Base-by-base conservation (phyloP, 257 asterid genomes). In the Coffea eugenioides region DNA sequence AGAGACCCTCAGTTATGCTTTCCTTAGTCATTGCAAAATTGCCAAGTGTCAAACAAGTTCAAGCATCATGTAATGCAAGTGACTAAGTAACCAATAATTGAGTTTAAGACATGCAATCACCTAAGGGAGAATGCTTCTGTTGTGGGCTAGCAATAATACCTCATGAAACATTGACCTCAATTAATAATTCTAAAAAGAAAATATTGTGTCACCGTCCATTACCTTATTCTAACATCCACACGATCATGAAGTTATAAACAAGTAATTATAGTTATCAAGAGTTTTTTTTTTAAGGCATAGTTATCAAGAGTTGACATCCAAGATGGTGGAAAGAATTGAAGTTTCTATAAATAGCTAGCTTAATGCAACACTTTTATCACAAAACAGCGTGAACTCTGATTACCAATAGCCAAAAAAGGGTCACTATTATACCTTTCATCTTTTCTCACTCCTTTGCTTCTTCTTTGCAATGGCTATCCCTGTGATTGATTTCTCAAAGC, bases 401-500 rank as follows among this genome's bases (percentile, higher is more conserved):
- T 27, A 0, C 0, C 16, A 77, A 45, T 43, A 18, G 68, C 15
- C 18, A 6, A 49, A 25, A 18, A 39, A 25, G 48, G 48, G 10
- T 68, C 15, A 21, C 13, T 56, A 12, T 49, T 67, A 51, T 57
- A 25, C 20, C 0, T 21, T 48, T 59, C 15, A 27, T 21, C 15
- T 52, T 23, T 9, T 21, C 34, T 36, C 10, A 27, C 51, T 66
- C 27, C 20, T 59, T 54, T 45, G 67, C 12, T 77, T 13, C 57
- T 51, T 59, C 43, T 43, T 80, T 59, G 54, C 86, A 75, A 93
- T 94, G 98, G 92, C 92, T 45, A 92, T 94, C 81, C 98, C 97
- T 2, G 97, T 91, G 45, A 90, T 94, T 70, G 97, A 94, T 91
- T 92, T 94, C 86, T 92, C 98, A 25, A 90, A 90, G 87, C 86